Base-by-base conservation (phyloP, 257 asterid genomes). In the Buddleja alternifolia region DNA sequence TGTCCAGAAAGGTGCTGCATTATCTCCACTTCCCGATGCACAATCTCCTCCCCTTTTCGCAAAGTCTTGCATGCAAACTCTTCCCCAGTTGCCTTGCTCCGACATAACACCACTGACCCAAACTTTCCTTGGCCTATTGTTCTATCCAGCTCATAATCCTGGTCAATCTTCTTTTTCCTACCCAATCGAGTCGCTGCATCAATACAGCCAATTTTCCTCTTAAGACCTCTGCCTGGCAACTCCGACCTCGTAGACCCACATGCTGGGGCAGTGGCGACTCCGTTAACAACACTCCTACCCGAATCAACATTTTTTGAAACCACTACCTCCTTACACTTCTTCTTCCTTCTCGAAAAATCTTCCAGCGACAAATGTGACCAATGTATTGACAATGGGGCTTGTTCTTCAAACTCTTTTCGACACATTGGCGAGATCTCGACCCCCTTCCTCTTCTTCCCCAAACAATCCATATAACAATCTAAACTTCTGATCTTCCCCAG, bases 1-100 rank as follows among this genome's bases (percentile, higher is more conserved):
- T 91, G 92, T 53, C 97, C 97, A 3, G 97, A 91, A 4, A 91
- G 86, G 72, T 91, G 97, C 80, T 91, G 97, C 97, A 91, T 91
- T 76, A 91, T 91, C 85, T 91, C 97, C 75, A 91, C 96, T 74
- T 91, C 97, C 11, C 95, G 82, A 54, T 91, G 97, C 19, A 91
- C 95, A 77, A 84, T 86, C 76, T 88, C 97, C 84, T 91, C 95
- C 63, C 93, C 88, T 71, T 91, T 91, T 16, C 62, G 67, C 85
- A 91, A 60, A 68, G 79, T 86, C 87, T 91, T 91, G 83, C 97
- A 91, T 0, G 97, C 97, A 76, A 85, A 84, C 69, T 82, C 92
- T 80, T 79, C 91, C 19, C 96, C 89, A 36, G 81, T 91, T 19
- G 71, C 70, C 80, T 83, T 91, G 50, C 86, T 83, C 24, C 71